Evolutionary conservation across 2,329 filamentous ascomycete genomes (phyloP), one percentile per base, ranked within the genome.

Genomic region (Hymenotorrendiella dingleyae): DNA sequence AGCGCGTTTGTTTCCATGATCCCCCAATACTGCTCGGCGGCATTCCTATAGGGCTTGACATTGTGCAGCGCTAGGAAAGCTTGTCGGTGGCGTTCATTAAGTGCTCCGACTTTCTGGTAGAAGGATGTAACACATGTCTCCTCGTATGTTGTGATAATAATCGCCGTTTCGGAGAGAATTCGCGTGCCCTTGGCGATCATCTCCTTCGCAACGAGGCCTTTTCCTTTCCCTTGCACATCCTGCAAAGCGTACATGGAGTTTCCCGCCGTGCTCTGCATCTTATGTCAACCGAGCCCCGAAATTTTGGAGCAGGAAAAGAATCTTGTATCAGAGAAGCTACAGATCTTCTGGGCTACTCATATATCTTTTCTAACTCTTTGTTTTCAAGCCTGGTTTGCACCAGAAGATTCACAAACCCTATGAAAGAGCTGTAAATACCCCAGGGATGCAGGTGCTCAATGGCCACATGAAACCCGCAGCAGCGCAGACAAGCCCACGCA

Each of bases 91-190:
- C 44, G 2, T 40, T 28, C 8, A 26, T 2, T 44, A 11, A 52
- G 44, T 19, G 42, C 28, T 32, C 49, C 17, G 26, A 47, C 36
- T 44, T 50, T 34, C 10, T 20, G 17, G 17, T 11, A 12, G 3
- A 20, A 9, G 3, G 2, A 7, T 3, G 19, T 20, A 20, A n/a
- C 16, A n/a, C n/a, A n/a, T 12, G 4, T 20, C 6, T 33, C 9
- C 17, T 21, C 14, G 11, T 21, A 11, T 9, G 30, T 6, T 6
- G 4, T 6, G 4, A 12, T 65, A 47, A 71, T 54, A 29, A 69
- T 52, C 3, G 66, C 61, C 4, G 54, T 43, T 54, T 71, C 67
- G 14, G 52, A 61, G 22, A 70, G 48, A 40, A 71, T 64, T 20
- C 62, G 55, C 7, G 62, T 67, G 32, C 66, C 67, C 43, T 53